Evolutionary conservation across 1,139 yeast genomes (phyloP).

Genomic region (Pichia sp.): DNA sequence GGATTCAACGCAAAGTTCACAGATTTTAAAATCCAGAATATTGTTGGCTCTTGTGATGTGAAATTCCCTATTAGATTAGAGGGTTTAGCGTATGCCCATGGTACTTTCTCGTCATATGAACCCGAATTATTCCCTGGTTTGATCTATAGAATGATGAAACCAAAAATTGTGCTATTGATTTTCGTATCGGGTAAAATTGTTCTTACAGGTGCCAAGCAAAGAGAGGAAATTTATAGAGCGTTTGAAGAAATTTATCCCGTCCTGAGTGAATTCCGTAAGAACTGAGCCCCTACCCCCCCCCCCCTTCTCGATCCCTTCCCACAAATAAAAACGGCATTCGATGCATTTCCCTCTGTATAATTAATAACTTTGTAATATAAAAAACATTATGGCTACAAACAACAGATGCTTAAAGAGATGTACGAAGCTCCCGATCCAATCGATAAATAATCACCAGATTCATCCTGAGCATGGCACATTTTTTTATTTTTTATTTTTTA

Average conservation of each 20-base stretch:
- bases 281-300: conserved; percentile 24
- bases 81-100: conserved; percentile 97
- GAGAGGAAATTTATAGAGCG: conserved; percentile 97
- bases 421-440: no score
- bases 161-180: conserved; percentile 89
- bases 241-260: conserved; percentile 98
- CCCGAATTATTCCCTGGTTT: conserved; percentile 98
- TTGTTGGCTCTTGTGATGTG: conserved; percentile 98
- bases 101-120: conserved; percentile 97
- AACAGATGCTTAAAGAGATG: no score
- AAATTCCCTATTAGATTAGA: conserved; percentile 95
- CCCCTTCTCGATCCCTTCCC: neutral
- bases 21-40: conserved; percentile 94
- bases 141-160: conserved; percentile 99
- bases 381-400: neutral
- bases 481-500: no score
- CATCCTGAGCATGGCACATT: no score
- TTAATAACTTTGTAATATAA: neutral
- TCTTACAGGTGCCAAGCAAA: conserved; percentile 96
- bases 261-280: conserved; percentile 93
- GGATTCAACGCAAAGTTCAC: conserved; percentile 96
- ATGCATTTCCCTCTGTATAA: neutral
- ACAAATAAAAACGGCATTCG: no score
- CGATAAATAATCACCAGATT: no score
- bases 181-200: conserved; percentile 98